phyloP scores from a whole-genome alignment of 352 stramenopile genomes.

The Globisporangium mamillatum region DNA sequence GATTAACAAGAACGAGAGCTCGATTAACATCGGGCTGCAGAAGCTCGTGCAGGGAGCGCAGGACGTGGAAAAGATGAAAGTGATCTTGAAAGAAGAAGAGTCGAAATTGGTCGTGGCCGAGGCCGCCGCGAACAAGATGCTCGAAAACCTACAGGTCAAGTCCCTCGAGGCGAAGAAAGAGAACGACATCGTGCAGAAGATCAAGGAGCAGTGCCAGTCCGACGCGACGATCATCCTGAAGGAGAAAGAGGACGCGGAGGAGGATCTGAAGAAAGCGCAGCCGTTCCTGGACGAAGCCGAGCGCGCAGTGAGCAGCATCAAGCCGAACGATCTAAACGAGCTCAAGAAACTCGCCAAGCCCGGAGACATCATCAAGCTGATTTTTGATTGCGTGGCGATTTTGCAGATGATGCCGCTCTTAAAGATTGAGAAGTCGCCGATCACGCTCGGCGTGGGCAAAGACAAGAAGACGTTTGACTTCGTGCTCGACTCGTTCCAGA shows the following conservation, averaged over 20 bases:
- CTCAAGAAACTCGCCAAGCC: conserved; percentile 91
- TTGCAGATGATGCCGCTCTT: conserved; percentile 85
- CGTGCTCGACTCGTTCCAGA: conserved; percentile 83
- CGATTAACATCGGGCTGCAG: conserved; percentile 85
- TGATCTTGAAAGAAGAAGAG: conserved; percentile 85
- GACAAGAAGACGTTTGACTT: conserved; percentile 88
- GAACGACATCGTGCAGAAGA: conserved; percentile 83
- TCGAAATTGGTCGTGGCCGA: conserved; percentile 83
- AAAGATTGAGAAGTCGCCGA: conserved; percentile 53
- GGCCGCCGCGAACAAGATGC: conserved; percentile 78
- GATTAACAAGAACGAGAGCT: conserved; percentile 74
- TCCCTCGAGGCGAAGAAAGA: conserved; percentile 89
- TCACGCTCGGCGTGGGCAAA: conserved; percentile 78
- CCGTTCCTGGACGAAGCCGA: conserved; percentile 90
- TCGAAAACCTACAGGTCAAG: conserved; percentile 75
- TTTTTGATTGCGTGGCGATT: conserved; percentile 90
- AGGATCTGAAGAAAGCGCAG: conserved; percentile 87
- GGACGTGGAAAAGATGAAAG: conserved; percentile 90
- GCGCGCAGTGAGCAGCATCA: conserved; percentile 82
- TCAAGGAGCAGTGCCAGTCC: conserved; percentile 82
- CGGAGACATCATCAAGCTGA: conserved; percentile 90
- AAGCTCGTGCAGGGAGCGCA: conserved; percentile 85
- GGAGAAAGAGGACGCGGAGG: conserved; percentile 86
- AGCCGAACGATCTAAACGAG: conserved; percentile 89
- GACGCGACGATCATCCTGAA: conserved; percentile 76